phyloP scores from a whole-genome alignment of 192 early-diverging fungal species.

The Coemansia sp. region DNA sequence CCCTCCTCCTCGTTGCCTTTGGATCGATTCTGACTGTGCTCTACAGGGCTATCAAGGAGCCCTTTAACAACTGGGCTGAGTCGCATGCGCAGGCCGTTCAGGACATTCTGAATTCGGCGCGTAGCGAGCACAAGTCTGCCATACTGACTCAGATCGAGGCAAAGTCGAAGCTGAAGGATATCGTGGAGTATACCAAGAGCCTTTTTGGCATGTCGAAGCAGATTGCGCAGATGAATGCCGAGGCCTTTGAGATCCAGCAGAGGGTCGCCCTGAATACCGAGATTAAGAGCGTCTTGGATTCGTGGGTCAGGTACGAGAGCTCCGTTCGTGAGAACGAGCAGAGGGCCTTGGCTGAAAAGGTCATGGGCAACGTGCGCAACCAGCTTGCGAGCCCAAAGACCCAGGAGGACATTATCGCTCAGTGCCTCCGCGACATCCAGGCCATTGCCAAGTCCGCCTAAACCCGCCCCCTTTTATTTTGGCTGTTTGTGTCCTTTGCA shows the following conservation, averaged over 20 bases:
- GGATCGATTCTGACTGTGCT: conserved; percentile 76
- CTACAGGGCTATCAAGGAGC: conserved; percentile 78
- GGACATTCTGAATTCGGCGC: conserved; percentile 76
- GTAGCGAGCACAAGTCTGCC: conserved; percentile 87
- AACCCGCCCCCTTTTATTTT: not conserved
- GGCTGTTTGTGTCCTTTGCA: not conserved
- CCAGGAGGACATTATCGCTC: conserved; percentile 52
- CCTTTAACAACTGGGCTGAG: conserved; percentile 75
- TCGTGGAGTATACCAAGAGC: conserved; percentile 90
- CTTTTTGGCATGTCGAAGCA: conserved; percentile 94
- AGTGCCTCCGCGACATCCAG: conserved; percentile 56
- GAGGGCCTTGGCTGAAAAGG: conserved; percentile 75
- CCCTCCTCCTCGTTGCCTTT: conserved; percentile 78
- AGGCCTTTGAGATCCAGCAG: conserved; percentile 95
- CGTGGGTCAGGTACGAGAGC: conserved; percentile 96
- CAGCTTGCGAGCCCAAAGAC: conserved; percentile 52
- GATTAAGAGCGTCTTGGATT: conserved; percentile 86
- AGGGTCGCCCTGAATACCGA: conserved; percentile 74
- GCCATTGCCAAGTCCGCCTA: conserved; percentile 44
- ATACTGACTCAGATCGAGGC: conserved; percentile 87
- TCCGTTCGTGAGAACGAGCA: conserved; percentile 91
- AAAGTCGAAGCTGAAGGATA: conserved; percentile 88
- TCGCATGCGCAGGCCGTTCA: conserved; percentile 72
- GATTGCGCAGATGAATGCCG: conserved; percentile 89
- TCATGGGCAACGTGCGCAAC: conserved; percentile 69